Base-by-base conservation (phyloP, 1,284 basidiomycete genomes). In the Cryptococcus sp. region DNA sequence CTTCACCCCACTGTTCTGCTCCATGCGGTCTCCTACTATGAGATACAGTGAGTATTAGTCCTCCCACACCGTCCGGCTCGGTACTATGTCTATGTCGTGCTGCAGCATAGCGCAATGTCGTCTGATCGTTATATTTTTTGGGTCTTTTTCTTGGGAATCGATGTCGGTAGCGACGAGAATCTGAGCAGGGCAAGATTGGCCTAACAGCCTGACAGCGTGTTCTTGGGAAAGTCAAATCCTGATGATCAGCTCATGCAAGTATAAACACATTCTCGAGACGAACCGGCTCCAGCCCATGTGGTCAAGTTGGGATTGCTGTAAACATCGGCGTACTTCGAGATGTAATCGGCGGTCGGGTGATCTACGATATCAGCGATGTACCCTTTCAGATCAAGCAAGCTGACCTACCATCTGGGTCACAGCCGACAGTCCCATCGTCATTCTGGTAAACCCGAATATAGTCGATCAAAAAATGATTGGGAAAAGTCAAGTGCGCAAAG, bases 391-490 rank as follows among this genome's bases (percentile, higher is more conserved):
- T 16, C 7, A 31, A n/a, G 12, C 31, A 26, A 3, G 5, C 6
- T 35, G 22, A 57, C 60, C 46, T 44, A 63, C 61, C 58, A 26
- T 39, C 42, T n/a, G 68, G 69, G 53, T 70, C 66, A 39, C 72
- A 73, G 2, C 70, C 71, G 9, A 74, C 47, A 0, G 61, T 57
- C 11, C 71, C 60, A n/a, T 72, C 74, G n/a, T 69, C 65, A 14
- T 66, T 55, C 54, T 77, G 76, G 50, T 76, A 78, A 19, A 77
- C 71, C 25, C 76, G 63, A 23, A 77, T 65, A 53, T 76, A 78
- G 60, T 78, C 69, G 44, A 72, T 60, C 33, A 62, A 58, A 60
- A 76, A 66, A 38, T 73, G 65, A 33, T 75, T 75, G 19, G 76
- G 76, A 63, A 75, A 74, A 11, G 52, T 59, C 42, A 77, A 56